Evolutionary conservation across 2,329 filamentous ascomycete species (phyloP).

Genomic region (Diplodia corticola): DNA sequence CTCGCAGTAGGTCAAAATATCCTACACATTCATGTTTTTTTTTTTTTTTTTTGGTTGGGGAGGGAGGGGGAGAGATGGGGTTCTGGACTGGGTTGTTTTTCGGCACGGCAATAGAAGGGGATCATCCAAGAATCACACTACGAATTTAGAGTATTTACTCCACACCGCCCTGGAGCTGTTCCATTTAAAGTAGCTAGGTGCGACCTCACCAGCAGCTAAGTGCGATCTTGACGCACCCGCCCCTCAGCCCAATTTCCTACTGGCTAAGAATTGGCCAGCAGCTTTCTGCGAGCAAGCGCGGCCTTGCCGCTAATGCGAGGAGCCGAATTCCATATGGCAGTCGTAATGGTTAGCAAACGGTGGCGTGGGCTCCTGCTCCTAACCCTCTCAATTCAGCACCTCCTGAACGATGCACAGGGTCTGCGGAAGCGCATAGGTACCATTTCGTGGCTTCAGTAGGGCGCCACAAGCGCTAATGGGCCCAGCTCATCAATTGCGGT

Average conservation of each 20-base stretch:
- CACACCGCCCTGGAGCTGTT: background rate
- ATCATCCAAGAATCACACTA: background rate
- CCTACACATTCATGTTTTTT: background rate
- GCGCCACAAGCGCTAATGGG: background rate
- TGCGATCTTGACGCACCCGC: background rate
- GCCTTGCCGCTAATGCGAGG: background rate
- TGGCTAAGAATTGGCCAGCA: background rate
- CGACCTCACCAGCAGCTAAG: background rate
- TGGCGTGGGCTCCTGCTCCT: background rate
- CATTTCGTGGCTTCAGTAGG: background rate
- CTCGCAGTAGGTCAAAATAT: slow-evolving; percentile 1
- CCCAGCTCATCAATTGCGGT: background rate
- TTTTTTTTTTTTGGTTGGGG: background rate
- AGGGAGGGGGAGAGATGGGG: no score
- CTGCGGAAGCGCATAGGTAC: background rate
- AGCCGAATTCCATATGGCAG: background rate
- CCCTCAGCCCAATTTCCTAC: background rate
- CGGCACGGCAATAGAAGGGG: slow-evolving; percentile 19
- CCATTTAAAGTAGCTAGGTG: background rate
- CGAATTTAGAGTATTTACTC: slow-evolving; percentile 10
- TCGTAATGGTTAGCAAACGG: background rate
- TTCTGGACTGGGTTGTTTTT: background rate
- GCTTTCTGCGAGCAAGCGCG: background rate
- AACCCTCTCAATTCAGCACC: background rate
- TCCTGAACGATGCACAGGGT: background rate